Evolutionary conservation across 306 rosid species (phyloP).

Genomic region (Prunus mume): DNA sequence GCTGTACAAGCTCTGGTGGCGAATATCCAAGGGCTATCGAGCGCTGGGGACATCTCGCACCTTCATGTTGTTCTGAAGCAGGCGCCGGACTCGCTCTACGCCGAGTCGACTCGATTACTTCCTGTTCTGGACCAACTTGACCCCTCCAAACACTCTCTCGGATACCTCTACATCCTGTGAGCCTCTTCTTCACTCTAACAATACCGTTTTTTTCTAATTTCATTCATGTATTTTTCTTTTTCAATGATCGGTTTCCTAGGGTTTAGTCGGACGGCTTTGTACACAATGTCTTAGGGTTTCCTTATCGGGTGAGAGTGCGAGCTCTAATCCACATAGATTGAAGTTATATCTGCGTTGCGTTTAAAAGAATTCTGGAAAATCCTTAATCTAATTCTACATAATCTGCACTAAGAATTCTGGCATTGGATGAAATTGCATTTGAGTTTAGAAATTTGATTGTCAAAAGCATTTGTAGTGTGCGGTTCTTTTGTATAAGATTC

Average conservation of each 20-base stretch:
- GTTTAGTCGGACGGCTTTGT: neutral
- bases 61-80: slow-evolving; percentile 62
- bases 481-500: neutral
- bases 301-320: neutral
- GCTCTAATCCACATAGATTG: neutral
- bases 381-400: neutral
- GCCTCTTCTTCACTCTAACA: slow-evolving; percentile 5
- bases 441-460: neutral
- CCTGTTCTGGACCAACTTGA: slow-evolving; percentile 62
- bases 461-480: neutral
- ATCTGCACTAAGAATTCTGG: neutral
- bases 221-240: neutral
- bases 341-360: too few relatives aligned
- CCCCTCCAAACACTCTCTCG: slow-evolving; percentile 67
- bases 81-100: slow-evolving; percentile 56
- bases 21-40: slow-evolving; percentile 69
- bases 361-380: neutral
- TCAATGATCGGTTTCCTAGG: neutral
- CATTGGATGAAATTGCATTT: neutral
- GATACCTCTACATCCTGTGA: slow-evolving; percentile 71
- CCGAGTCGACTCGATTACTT: slow-evolving; percentile 52
- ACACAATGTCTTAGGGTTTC: slow-evolving; percentile 9
- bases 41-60: slow-evolving; percentile 55
- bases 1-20: slow-evolving; percentile 42
- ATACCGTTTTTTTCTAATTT: neutral